Evolutionary conservation across 75 land plant species (phyloP).

Genomic region (Sequoiadendron giganteum): DNA sequence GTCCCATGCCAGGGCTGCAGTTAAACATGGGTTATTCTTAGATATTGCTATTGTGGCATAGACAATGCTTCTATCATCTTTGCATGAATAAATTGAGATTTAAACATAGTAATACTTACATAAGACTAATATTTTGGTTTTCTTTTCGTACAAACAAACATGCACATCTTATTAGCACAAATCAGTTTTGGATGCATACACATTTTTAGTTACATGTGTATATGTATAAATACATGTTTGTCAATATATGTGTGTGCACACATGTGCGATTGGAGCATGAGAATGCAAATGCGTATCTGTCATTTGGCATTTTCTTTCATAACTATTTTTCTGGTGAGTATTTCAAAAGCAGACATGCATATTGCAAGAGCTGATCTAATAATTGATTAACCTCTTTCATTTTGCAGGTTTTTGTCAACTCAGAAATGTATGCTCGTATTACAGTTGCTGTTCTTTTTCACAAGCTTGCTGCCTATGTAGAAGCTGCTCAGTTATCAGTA

Average conservation of each 20-base stretch:
- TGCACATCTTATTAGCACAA: background rate
- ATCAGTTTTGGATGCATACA: background rate
- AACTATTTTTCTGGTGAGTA: background rate
- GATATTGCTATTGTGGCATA: no score
- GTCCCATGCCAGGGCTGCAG: no score
- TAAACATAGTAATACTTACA: background rate
- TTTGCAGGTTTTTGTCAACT: constrained; percentile 73
- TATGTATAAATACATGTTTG: background rate
- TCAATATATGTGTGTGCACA: background rate
- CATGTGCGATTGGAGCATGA: background rate
- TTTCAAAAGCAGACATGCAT: background rate
- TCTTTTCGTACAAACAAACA: background rate
- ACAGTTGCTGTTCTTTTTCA: constrained; percentile 77
- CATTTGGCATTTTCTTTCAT: background rate
- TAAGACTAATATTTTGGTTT: background rate
- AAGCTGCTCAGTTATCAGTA: constrained; percentile 9
- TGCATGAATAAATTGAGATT: background rate
- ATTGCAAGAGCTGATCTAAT: background rate
- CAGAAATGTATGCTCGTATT: constrained; percentile 89
- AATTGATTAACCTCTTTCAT: background rate
- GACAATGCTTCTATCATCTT: no score
- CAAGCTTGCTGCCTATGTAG: constrained; percentile 58
- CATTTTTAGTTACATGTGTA: background rate
- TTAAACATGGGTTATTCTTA: no score
- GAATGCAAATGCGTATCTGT: no score